Percentiles rank a stretch among this genome's conserved stretches.
These are phyloP conservation scores for Ophiocordyceps sinensis DNA, from an alignment of 2,329 filamentous ascomycete species.

Conservation along the genomic window DNA sequence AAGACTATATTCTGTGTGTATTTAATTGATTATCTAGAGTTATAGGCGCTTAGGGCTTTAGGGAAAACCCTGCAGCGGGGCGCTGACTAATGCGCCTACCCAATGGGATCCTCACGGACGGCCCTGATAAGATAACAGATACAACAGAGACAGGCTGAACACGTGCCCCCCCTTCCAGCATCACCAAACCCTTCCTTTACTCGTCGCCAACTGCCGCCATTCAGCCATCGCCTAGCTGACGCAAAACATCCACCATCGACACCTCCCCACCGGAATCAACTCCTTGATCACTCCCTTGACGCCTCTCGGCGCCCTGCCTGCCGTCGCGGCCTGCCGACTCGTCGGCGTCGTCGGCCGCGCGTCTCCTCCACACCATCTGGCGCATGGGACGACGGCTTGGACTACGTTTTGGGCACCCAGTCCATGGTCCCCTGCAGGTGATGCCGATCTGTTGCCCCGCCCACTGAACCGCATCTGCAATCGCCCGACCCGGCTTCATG, in stretches of 20 bases:
- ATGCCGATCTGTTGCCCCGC: constrained; percentile 5
- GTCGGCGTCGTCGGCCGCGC: neutral
- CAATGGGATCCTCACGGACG: no score
- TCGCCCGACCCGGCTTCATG: constrained; percentile 24
- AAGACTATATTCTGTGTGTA: no score
- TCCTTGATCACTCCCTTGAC: neutral
- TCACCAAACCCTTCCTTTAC: no score
- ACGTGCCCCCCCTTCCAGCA: no score
- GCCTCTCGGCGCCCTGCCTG: neutral
- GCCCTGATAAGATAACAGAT: neutral
- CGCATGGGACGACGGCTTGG: constrained; percentile 1
- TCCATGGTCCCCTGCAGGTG: constrained; percentile 1
- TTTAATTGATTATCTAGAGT: no score
- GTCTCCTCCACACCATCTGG: neutral
- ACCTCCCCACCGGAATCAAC: neutral
- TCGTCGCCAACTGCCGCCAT: neutral
- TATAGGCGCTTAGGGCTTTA: no score
- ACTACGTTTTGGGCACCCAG: neutral
- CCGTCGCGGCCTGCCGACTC: no score
- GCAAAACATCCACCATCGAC: neutral
- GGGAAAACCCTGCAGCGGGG: no score
- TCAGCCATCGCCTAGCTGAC: neutral
- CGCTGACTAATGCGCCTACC: no score
- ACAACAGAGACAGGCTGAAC: neutral
- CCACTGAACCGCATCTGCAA: constrained; percentile 1